These are phyloP conservation scores for Juglanconis sp. DNA, from an alignment of 2,329 filamentous ascomycete genomes.

Conservation along the genomic window DNA sequence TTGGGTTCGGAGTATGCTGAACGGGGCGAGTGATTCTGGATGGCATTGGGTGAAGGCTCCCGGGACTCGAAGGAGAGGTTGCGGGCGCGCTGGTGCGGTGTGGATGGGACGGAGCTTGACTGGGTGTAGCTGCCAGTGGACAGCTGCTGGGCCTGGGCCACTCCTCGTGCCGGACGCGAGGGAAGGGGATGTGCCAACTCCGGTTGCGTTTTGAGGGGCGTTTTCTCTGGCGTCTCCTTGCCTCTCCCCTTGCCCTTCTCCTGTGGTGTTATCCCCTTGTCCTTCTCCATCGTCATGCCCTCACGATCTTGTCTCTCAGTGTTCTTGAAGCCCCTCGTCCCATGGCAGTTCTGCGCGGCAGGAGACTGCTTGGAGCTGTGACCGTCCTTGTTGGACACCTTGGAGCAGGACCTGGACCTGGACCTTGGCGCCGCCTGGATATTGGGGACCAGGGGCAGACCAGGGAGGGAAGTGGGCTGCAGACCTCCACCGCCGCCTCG, in stretches of 20 bases:
- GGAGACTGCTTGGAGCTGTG: constrained; percentile 38
- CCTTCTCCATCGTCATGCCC: constrained; percentile 56
- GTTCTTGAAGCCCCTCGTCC: constrained; percentile 58
- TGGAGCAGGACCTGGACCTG: constrained; percentile 58
- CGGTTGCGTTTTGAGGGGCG: constrained; percentile 43
- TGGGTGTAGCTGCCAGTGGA: constrained; percentile 42
- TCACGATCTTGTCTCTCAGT: constrained; percentile 59
- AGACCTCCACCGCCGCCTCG: constrained; percentile 49
- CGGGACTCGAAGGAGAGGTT: constrained; percentile 75
- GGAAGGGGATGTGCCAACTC: constrained; percentile 25
- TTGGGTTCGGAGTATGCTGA: constrained; percentile 90
- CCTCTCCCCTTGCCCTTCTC: constrained; percentile 31
- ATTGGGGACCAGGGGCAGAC: constrained; percentile 53
- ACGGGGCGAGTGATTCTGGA: constrained; percentile 78
- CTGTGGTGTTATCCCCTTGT: not conserved
- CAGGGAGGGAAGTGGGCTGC: constrained; percentile 53
- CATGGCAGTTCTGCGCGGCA: constrained; percentile 56
- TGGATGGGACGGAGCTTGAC: constrained; percentile 89
- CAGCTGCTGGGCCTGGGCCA: constrained; percentile 19
- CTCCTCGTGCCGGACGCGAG: constrained; percentile 16
- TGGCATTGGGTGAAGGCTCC: constrained; percentile 74
- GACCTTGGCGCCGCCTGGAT: constrained; percentile 53
- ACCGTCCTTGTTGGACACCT: constrained; percentile 55
- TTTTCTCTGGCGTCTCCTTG: constrained; percentile 44
- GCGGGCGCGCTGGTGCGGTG: constrained; percentile 82